Base-by-base conservation (phyloP, 208 protist species). In the Tetramitus jugosus region DNA sequence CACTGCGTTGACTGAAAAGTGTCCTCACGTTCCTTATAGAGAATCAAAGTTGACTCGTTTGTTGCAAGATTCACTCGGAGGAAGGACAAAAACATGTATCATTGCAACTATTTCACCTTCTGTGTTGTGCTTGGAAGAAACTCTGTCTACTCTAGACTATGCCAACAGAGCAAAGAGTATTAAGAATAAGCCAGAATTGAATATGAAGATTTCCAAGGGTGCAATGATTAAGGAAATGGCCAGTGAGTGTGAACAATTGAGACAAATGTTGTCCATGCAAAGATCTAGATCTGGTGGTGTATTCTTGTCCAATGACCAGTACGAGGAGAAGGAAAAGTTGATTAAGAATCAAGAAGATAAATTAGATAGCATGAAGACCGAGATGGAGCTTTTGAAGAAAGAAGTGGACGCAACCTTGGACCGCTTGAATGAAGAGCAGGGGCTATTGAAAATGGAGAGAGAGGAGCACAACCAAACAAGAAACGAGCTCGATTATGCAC, bases 61-160 rank as follows among this genome's bases (percentile, higher is more conserved):
- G 29, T 84, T 92, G 23, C 86, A 91, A 81, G 89, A 90, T 33
- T 89, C 85, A 33, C 79, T 92, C 2, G 89, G 89, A 52, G 89
- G 89, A 62, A 92, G 89, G 62, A 56, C 68, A 23, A 83, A 79
- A 39, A 85, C 82, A 26, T 72, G 78, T 33, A 85, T 85, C 3
- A 46, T 85, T 29, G 82, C 83, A 31, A 79, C 82, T 39, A 69
- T 85, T 10, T 79, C 49, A 53, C 83, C 83, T 31, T 37, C 72
- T 39, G 49, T 49, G 6, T 43, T 74, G 2, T 84, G 83, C 39
- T 84, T 77, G 40, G 83, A 85, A 31, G 83, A 85, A 72, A 82
- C 81, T 13, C 4, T 85, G 40, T 83, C 77, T 31, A 85, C 82
- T 33, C 29, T 85, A 14, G 65, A 81, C 14, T 85, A 79, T 64